A percentile compares a stretch with the other conserved stretches of the same genome.
These are phyloP conservation scores for Musa itinerans DNA, from an alignment of 176 grass and related monocot species.

Conservation along the genomic window DNA sequence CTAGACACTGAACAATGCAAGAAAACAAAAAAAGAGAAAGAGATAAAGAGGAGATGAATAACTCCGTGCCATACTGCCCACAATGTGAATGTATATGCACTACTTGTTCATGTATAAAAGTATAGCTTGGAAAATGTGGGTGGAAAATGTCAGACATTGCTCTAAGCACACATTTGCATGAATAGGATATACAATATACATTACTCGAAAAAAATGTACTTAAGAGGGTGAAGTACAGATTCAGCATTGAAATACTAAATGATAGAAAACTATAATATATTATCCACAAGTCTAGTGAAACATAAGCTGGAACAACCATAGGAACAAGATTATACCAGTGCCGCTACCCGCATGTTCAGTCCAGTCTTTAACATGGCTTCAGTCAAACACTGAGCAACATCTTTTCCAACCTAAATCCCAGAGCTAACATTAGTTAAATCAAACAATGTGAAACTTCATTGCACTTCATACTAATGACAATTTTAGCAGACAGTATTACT, in stretches of 20 bases:
- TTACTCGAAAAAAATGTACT: not conserved
- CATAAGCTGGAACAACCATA: not conserved
- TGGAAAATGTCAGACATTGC: not conserved
- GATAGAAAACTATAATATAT: not conserved
- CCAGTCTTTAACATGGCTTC: conserved; percentile 63
- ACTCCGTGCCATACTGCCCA: no score
- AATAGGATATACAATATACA: not conserved
- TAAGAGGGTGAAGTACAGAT: not conserved
- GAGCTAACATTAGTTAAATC: not conserved
- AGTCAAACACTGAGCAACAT: conserved; percentile 69
- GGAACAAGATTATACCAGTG: conserved; percentile 47
- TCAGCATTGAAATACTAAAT: not conserved
- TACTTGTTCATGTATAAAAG: no score
- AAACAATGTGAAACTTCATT: not conserved
- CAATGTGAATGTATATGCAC: no score
- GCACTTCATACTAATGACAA: no score
- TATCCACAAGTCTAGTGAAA: not conserved
- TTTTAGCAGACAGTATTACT: no score
- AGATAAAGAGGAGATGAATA: no score
- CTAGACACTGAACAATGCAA: no score
- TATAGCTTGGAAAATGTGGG: no score
- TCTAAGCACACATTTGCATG: not conserved
- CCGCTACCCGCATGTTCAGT: conserved; percentile 52
- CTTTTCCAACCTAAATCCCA: conserved; percentile 54
- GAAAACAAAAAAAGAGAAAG: no score